Conservation (phyloP, 345 rosid species). For the Eutrema japonicum region DNA sequence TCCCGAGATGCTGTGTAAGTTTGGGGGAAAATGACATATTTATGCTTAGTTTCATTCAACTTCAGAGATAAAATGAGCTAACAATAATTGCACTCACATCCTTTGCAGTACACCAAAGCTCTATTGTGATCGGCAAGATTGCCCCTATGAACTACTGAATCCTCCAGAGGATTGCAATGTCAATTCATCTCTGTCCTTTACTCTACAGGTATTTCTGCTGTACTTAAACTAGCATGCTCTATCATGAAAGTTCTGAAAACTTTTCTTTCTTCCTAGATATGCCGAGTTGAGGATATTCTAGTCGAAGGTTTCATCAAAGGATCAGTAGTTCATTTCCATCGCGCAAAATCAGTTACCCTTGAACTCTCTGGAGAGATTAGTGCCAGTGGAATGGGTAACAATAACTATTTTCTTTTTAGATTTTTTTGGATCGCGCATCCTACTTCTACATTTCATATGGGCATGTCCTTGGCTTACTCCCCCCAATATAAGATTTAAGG, state of each 20-base stretch:
- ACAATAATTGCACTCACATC: slow-evolving; percentile 30
- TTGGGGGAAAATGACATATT: slow-evolving; percentile 26
- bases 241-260: slow-evolving; percentile 36
- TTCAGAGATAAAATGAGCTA: slow-evolving; percentile 9
- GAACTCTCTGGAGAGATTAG: slow-evolving; percentile 79
- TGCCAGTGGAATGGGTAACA: slow-evolving; percentile 89
- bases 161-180: slow-evolving; percentile 99
- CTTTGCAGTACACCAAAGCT: slow-evolving; percentile 79
- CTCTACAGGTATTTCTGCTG: slow-evolving; percentile 78
- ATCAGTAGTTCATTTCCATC: slow-evolving; percentile 96
- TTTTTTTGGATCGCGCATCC: slow-evolving; percentile 35
- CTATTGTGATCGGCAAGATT: slow-evolving; percentile 74
- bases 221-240: slow-evolving; percentile 23
- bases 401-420: slow-evolving; percentile 26
- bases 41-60: slow-evolving; percentile 26
- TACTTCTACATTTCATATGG: slow-evolving; percentile 37
- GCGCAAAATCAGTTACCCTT: slow-evolving; percentile 83
- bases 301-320: slow-evolving; percentile 90
- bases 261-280: slow-evolving; percentile 59
- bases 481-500: slow-evolving; percentile 28
- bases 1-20: slow-evolving; percentile 87
- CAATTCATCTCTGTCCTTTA: slow-evolving; percentile 91
- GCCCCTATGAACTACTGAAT: slow-evolving; percentile 82
- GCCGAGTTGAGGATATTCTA: slow-evolving; percentile 94
- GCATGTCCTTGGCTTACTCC: slow-evolving; percentile 33